Conservation (phyloP, 2,329 filamentous ascomycete species). For the Aspergillus puulaauensis region DNA sequence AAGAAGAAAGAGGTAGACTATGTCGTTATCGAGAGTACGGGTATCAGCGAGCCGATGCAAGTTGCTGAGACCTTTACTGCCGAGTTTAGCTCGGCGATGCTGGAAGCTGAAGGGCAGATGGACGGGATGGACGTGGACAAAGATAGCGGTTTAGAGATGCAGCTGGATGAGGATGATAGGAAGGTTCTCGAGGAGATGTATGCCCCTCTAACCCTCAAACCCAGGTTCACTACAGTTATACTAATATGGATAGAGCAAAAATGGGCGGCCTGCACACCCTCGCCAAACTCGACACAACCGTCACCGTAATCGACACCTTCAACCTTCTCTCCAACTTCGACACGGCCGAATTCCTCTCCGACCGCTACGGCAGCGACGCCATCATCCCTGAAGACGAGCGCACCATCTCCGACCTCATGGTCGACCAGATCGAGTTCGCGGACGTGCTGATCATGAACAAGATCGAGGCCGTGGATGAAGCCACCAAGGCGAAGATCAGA, state of each 20-base stretch:
- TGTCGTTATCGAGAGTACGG: constrained; percentile 69
- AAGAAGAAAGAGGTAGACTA: constrained; percentile 67
- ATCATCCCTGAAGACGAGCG: constrained; percentile 67
- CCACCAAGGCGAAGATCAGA: constrained; percentile 49
- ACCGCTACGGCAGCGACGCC: constrained; percentile 59
- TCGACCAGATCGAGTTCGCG: constrained; percentile 76
- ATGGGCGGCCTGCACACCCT: constrained; percentile 66
- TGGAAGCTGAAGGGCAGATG: constrained; percentile 39
- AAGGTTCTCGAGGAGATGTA: constrained; percentile 50
- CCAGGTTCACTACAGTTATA: constrained; percentile 5
- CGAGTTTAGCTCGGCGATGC: constrained; percentile 51
- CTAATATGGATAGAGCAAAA: constrained; percentile 39
- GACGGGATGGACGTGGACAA: constrained; percentile 40
- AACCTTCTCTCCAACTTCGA: constrained; percentile 72
- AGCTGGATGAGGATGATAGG: constrained; percentile 44
- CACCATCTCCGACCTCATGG: constrained; percentile 72
- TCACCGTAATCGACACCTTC: constrained; percentile 72
- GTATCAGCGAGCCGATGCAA: constrained; percentile 71
- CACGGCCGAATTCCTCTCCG: constrained; percentile 66
- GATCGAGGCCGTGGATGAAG: constrained; percentile 59
- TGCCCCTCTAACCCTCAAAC: constrained; percentile 14
- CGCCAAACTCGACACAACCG: constrained; percentile 67
- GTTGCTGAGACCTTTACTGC: constrained; percentile 71
- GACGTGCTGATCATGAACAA: constrained; percentile 74
- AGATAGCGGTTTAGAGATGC: constrained; percentile 30